Evolutionary conservation across 208 protist species (phyloP).

Genomic region (Trypanosoma platydactyli): DNA sequence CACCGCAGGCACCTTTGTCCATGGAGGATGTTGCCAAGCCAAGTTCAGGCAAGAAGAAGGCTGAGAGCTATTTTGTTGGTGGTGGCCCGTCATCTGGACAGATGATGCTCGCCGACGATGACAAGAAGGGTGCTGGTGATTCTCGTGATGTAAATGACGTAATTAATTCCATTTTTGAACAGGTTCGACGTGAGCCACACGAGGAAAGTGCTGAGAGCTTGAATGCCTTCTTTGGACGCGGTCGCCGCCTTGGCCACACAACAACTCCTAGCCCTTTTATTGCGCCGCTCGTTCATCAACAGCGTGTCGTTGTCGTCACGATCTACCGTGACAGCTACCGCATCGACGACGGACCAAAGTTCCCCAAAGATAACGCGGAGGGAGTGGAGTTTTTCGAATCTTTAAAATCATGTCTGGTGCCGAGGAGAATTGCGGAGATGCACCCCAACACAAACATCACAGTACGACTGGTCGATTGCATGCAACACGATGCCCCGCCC

Average conservation of each 20-base stretch:
- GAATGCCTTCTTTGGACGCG: constrained; percentile 72
- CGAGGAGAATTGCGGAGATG: constrained; percentile 36
- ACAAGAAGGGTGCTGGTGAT: not conserved
- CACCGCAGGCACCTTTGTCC: not conserved
- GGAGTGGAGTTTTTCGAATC: constrained; percentile 46
- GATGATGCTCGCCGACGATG: constrained; percentile 40
- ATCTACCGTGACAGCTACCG: constrained; percentile 71
- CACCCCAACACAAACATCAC: constrained; percentile 69
- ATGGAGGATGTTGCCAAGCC: not conserved
- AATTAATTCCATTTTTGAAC: constrained; percentile 39
- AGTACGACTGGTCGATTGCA: constrained; percentile 60
- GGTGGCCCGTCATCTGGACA: constrained; percentile 57
- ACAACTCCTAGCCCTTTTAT: constrained; percentile 63
- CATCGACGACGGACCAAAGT: constrained; percentile 52
- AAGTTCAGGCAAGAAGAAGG: not conserved
- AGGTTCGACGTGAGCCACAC: not conserved
- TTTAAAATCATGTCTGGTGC: constrained; percentile 66
- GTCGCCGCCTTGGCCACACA: constrained; percentile 77
- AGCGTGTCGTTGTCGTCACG: constrained; percentile 48
- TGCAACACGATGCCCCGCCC: constrained; percentile 40
- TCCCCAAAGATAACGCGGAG: constrained; percentile 33
- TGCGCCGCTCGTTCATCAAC: constrained; percentile 43
- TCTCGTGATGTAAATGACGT: constrained; percentile 12
- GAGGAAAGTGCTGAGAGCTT: constrained; percentile 11
- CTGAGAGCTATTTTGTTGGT: constrained; percentile 57